Evolutionary conservation across 2,329 filamentous ascomycete genomes (phyloP).

Genomic region (Colletotrichum noveboracense): DNA sequence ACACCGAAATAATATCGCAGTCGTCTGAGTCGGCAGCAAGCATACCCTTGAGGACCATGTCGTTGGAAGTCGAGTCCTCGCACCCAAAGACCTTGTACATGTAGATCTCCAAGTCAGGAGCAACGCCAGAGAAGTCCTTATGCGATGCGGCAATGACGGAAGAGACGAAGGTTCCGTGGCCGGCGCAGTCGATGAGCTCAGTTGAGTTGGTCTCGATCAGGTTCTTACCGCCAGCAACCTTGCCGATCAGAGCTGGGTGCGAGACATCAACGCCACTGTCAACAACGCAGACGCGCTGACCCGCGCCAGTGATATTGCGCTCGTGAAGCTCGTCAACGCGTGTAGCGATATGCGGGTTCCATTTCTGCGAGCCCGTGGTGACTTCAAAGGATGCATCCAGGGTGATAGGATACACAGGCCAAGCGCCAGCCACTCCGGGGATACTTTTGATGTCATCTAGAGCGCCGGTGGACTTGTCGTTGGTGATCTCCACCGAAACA

Average conservation of each 20-base stretch:
- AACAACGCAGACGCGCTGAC: conserved; percentile 25
- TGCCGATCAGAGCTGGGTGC: conserved; percentile 22
- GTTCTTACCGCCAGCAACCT: conserved; percentile 23
- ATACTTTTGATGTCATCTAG: conserved; percentile 17
- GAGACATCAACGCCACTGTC: conserved; percentile 23
- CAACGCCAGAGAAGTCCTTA: conserved; percentile 22
- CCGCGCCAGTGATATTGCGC: conserved; percentile 22
- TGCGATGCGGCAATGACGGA: conserved; percentile 14
- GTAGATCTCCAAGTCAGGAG: conserved; percentile 25
- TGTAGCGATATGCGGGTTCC: conserved; percentile 24
- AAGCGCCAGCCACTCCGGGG: conserved; percentile 6
- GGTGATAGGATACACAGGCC: conserved; percentile 21
- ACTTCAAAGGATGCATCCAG: conserved; percentile 19
- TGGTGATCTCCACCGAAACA: conserved; percentile 9
- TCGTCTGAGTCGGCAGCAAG: conserved; percentile 25
- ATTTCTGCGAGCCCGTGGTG: not conserved
- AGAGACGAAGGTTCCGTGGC: conserved; percentile 25
- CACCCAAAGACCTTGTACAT: conserved; percentile 31
- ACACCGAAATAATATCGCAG: conserved; percentile 26
- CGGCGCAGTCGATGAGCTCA: conserved; percentile 22
- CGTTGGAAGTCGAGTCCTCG: conserved; percentile 16
- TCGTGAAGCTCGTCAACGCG: conserved; percentile 23
- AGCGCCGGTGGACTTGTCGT: not conserved
- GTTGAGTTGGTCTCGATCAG: conserved; percentile 19
- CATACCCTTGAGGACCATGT: conserved; percentile 26